phyloP scores from a whole-genome alignment of 345 rosid species.

The Eucalyptus globulus region DNA sequence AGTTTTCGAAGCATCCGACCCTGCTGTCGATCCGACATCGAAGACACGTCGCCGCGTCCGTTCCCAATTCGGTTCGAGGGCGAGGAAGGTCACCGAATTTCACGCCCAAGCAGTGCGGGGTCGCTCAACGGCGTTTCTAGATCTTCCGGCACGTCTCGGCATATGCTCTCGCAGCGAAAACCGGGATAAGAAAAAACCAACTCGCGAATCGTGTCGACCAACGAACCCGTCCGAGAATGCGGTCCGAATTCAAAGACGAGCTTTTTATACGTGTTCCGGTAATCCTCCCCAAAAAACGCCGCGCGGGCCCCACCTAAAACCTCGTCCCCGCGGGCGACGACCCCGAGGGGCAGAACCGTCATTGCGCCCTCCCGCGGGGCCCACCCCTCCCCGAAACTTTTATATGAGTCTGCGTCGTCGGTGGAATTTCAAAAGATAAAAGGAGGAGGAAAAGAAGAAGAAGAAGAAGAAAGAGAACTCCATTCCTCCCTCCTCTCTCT shows the following conservation, averaged over 20 bases:
- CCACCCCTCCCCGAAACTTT: neutral
- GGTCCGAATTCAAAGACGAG: neutral
- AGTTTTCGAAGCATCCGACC: neutral
- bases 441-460: neutral
- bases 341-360: neutral
- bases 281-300: no score
- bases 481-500: neutral
- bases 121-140: neutral
- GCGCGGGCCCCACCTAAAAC: no score
- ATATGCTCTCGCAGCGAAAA: neutral
- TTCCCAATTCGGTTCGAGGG: neutral
- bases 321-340: neutral
- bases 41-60: neutral
- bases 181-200: neutral
- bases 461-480: neutral
- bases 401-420: neutral
- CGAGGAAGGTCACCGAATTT: neutral
- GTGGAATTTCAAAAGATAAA: no score
- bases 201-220: neutral
- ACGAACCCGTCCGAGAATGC: neutral
- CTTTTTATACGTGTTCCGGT: no score
- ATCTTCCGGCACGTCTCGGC: neutral
- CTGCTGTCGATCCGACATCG: neutral
- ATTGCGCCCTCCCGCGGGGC: neutral
- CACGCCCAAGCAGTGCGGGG: neutral